Conservation (phyloP, 768 basidiomycete genomes). For the Psilocybe cubensis region DNA sequence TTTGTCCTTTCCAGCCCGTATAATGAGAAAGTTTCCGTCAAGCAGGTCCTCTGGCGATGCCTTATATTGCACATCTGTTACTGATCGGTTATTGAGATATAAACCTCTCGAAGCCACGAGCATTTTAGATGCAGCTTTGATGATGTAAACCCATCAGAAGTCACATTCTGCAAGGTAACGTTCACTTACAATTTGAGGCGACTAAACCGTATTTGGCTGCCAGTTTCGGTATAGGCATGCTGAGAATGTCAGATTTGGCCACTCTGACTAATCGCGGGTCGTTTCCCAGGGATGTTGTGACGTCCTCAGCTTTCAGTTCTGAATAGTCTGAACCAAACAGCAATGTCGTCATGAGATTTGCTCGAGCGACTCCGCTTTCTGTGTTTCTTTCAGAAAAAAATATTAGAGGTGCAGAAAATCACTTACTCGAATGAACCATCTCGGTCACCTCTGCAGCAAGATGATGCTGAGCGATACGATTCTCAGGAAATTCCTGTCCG, state of each 20-base stretch:
- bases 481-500: conserved; percentile 42
- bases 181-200: conserved; percentile 64
- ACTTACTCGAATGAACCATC: conserved; percentile 47
- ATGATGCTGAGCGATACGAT: conserved; percentile 48
- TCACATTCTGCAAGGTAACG: background rate
- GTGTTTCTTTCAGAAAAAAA: conserved; percentile 5
- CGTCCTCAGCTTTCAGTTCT: conserved; percentile 55
- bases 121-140: conserved; percentile 65
- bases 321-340: conserved; percentile 47
- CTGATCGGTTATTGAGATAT: conserved; percentile 67
- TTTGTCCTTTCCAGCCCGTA: conserved; percentile 79
- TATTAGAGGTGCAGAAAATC: background rate
- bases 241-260: conserved; percentile 52
- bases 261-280: conserved; percentile 69
- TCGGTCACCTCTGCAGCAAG: conserved; percentile 59
- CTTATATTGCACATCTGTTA: conserved; percentile 51
- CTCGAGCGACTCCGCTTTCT: conserved; percentile 44
- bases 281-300: conserved; percentile 61
- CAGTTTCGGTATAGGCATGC: conserved; percentile 61
- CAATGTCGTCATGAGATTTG: conserved; percentile 45
- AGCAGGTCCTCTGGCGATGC: conserved; percentile 53
- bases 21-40: conserved; percentile 61
- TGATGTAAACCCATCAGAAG: conserved; percentile 1
- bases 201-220: conserved; percentile 60
- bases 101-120: conserved; percentile 69